A percentile compares a stretch with the other conserved stretches of the same genome.
Evolutionary conservation across 306 rosid genomes (phyloP).

Genomic region (Sesbania bispinosa): DNA sequence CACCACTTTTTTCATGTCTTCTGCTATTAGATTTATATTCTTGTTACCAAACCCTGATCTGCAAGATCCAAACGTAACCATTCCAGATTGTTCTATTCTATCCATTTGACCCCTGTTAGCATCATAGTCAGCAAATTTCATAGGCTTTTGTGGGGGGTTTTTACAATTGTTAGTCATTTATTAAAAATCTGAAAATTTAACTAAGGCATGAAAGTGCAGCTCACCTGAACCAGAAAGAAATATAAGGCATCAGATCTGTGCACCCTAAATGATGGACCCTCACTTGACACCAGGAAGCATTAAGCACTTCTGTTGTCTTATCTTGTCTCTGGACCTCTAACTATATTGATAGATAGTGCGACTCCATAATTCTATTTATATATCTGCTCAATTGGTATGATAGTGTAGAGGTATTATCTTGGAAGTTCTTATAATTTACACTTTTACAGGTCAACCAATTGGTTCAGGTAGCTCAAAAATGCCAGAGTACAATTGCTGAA

Average conservation of each 20-base stretch:
- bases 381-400: not conserved
- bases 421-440: constrained; percentile 9
- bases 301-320: not conserved
- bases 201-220: not conserved
- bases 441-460: constrained; percentile 77
- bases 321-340: not conserved
- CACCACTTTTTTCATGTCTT: not conserved
- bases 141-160: not conserved
- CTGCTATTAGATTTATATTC: not conserved
- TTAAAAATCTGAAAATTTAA: not conserved
- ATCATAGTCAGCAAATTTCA: not conserved
- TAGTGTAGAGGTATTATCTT: not conserved
- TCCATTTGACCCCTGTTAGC: not conserved
- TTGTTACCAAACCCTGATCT: not conserved
- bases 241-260: not conserved
- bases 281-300: not conserved
- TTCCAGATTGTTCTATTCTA: not conserved
- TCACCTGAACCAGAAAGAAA: not conserved
- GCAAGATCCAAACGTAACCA: not conserved
- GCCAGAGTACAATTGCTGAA: constrained; percentile 83
- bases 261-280: not conserved
- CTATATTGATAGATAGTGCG: not conserved
- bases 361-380: not conserved
- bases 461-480: constrained; percentile 89
- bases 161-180: not conserved